phyloP scores from a whole-genome alignment of 768 basidiomycete species.

The Leccinum uliginosum region DNA sequence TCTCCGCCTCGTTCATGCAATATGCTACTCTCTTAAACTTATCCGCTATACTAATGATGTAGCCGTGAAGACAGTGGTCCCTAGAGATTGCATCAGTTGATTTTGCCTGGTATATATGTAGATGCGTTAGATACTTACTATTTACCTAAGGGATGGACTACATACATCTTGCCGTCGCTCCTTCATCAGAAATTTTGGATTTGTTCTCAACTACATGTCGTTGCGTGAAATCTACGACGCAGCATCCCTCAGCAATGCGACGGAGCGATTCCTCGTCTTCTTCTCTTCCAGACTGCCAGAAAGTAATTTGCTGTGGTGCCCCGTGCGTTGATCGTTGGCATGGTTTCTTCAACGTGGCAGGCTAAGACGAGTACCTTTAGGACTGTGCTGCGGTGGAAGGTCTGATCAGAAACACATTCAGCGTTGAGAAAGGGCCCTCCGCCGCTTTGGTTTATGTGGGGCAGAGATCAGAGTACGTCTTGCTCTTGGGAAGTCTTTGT shows the following conservation, averaged over 20 bases:
- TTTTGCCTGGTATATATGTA: not conserved
- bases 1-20: not conserved
- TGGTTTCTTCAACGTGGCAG: not conserved
- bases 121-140: constrained; percentile 5
- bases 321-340: constrained; percentile 40
- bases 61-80: constrained; percentile 9
- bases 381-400: constrained; percentile 65
- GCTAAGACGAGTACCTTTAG: constrained; percentile 33
- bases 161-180: constrained; percentile 1
- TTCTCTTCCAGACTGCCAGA: constrained; percentile 64
- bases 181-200: not conserved
- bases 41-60: constrained; percentile 18
- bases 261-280: constrained; percentile 62
- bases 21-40: constrained; percentile 8
- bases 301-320: constrained; percentile 54
- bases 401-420: constrained; percentile 49
- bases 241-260: constrained; percentile 34
- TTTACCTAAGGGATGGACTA: not conserved
- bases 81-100: constrained; percentile 6
- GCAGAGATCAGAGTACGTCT: constrained; percentile 53
- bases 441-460: constrained; percentile 70
- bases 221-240: constrained; percentile 38
- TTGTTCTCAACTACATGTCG: constrained; percentile 40
- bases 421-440: constrained; percentile 38
- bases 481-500: not conserved